Base-by-base conservation (phyloP, 2,329 filamentous ascomycete species). In the Graphilbum fragrans region DNA sequence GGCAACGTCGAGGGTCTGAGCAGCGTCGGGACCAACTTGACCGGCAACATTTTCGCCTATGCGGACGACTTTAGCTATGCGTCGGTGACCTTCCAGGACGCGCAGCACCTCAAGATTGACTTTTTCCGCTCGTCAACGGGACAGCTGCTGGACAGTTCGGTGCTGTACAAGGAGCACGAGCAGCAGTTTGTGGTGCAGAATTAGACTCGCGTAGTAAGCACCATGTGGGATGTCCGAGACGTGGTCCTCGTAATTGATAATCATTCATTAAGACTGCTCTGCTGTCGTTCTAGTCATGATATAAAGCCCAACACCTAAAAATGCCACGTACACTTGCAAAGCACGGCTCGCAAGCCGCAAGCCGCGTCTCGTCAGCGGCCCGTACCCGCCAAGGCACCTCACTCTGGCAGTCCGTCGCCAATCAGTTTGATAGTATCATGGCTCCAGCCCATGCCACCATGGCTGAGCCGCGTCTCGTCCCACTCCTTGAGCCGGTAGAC, bases 1-100 rank as follows among this genome's bases (percentile, higher is more conserved):
- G 72, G 72, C 3, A 75, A 74, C 41, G 70, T 75, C 41, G 72
- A 77, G 50, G 71, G 70, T 0, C 45, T 72, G 39, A 61, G 52
- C 25, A 38, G 48, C 2, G 56, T 73, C 0, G 69, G 67, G 4
- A 52, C 32, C 0, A 64, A 66, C 43, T 55, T 57, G 4, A 50
- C 59, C 12, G 64, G 56, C 23, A 73, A 67, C 34, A 62, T 57
- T 3, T 72, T 69, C 45, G 66, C 65, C 3, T 71, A 71, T 41
- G 66, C 58, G 0, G 62, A 68, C 38, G 69, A 71, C 42, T 76
- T 72, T 41, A 66, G 63, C 49, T 76, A 72, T 48, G 67, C 64
- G 3, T 64, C 60, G 2, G 47, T 77, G 7, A 60, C 57, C 3
- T 65, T 77, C 22, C 36, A 63, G 40, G 64, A 72, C 49, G 51